Percentiles rank a stretch among this genome's conserved stretches.
Conservation (phyloP, 2,329 filamentous ascomycete species). For the Verticillium longisporum region DNA sequence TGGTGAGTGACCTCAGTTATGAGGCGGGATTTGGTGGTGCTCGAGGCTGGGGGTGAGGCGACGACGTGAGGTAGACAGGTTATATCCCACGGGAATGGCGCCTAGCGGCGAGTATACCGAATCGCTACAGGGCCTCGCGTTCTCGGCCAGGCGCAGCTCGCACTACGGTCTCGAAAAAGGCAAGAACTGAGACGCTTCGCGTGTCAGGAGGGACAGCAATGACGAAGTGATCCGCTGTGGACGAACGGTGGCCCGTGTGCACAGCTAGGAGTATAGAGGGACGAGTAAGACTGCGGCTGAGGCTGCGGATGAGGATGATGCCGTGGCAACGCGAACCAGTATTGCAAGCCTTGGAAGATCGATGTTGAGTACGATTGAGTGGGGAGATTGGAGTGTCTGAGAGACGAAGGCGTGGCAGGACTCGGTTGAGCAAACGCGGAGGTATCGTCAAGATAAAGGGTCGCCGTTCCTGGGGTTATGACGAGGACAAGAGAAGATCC, state of each 20-base stretch:
- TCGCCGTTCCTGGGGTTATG: background rate
- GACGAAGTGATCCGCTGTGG: background rate
- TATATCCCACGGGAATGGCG: background rate
- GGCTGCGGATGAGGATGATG: background rate
- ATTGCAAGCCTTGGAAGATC: background rate
- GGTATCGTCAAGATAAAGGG: background rate
- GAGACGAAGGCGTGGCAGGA: too few relatives aligned
- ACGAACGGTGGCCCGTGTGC: background rate
- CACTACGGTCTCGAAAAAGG: background rate
- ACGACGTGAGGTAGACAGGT: background rate
- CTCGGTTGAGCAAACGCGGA: background rate
- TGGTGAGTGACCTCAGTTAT: background rate
- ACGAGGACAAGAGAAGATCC: background rate
- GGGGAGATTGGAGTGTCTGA: background rate
- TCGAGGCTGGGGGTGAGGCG: background rate
- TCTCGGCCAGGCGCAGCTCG: background rate
- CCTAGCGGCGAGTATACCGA: background rate
- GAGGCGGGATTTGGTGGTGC: background rate
- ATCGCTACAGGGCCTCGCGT: background rate
- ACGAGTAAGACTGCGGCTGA: background rate
- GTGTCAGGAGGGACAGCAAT: constrained; percentile 9
- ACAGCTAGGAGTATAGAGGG: background rate
- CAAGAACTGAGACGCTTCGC: constrained; percentile 9
- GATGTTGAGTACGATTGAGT: background rate
- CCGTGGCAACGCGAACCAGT: background rate